These are phyloP conservation scores for Chytriomyces sp. DNA, from an alignment of 192 early-diverging fungal genomes.

Conservation along the genomic window DNA sequence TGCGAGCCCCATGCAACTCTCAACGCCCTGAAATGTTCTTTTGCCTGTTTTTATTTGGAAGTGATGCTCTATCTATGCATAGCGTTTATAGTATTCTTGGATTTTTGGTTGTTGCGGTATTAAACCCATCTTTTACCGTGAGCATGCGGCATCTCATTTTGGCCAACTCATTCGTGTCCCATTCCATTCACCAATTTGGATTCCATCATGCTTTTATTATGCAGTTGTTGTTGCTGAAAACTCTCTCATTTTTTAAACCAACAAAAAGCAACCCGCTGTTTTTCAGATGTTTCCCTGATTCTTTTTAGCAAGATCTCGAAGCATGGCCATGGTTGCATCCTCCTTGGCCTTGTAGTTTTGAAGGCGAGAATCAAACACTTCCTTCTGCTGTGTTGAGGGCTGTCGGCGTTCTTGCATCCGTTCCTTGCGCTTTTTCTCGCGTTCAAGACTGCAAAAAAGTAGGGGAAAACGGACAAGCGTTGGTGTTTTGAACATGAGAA, in stretches of 20 bases:
- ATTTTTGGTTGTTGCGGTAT: no score
- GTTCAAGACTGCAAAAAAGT: slow-evolving; percentile 44
- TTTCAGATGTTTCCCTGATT: not conserved
- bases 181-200: no score
- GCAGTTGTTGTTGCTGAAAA: no score
- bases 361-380: slow-evolving; percentile 48
- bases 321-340: slow-evolving; percentile 71
- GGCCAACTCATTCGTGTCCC: no score
- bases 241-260: no score
- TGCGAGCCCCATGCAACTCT: slow-evolving; percentile 27
- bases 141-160: no score
- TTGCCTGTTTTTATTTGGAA: not conserved
- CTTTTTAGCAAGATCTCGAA: slow-evolving; percentile 66
- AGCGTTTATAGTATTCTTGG: no score
- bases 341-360: slow-evolving; percentile 70
- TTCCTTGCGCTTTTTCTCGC: slow-evolving; percentile 47
- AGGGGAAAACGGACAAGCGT: not conserved
- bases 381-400: slow-evolving; percentile 20
- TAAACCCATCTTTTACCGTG: no score
- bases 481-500: not conserved
- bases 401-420: slow-evolving; percentile 43
- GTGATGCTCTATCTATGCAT: no score
- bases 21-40: slow-evolving; percentile 8
- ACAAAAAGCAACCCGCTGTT: not conserved
- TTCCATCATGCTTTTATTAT: no score